Percentiles rank a stretch among this genome's conserved stretches.
These are phyloP conservation scores for Syncephalastrum sp. DNA, from an alignment of 371 early-diverging fungal species.

Conservation along the genomic window DNA sequence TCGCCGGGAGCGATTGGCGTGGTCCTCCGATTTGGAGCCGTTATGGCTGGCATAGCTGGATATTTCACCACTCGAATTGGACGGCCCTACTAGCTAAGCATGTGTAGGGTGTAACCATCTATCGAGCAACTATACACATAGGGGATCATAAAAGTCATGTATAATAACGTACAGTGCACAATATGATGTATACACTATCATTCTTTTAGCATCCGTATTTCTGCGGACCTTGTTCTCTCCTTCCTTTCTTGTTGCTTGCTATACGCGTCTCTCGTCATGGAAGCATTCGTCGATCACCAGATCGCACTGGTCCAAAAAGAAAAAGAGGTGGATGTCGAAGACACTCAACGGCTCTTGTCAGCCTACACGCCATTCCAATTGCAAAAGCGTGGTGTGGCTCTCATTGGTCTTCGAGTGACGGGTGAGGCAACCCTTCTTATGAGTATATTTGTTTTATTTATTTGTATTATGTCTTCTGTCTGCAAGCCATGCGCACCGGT, in stretches of 20 bases:
- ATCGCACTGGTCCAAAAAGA: constrained; percentile 61
- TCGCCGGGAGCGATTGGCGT: constrained; percentile 60
- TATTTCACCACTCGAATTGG: constrained; percentile 39
- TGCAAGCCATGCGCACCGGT: constrained; percentile 66
- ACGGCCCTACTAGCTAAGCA: constrained; percentile 1
- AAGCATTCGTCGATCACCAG: constrained; percentile 51
- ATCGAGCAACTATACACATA: too few relatives aligned
- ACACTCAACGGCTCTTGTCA: constrained; percentile 50
- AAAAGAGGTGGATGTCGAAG: constrained; percentile 61
- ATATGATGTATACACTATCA: too few relatives aligned
- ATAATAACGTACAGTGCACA: too few relatives aligned
- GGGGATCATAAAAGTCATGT: too few relatives aligned
- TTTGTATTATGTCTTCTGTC: too few relatives aligned
- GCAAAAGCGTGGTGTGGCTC: constrained; percentile 67
- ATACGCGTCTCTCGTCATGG: constrained; percentile 9
- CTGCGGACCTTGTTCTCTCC: too few relatives aligned
- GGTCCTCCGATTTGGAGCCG: constrained; percentile 59
- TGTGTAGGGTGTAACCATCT: too few relatives aligned
- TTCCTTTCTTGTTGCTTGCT: too few relatives aligned
- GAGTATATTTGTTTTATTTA: background rate
- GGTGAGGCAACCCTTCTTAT: constrained; percentile 18
- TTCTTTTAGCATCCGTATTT: too few relatives aligned
- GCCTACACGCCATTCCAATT: constrained; percentile 60
- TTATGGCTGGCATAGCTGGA: constrained; percentile 64
- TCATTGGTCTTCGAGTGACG: constrained; percentile 65